phyloP scores from a whole-genome alignment of 805 yeast genomes.

The Komagataella pastoris region DNA sequence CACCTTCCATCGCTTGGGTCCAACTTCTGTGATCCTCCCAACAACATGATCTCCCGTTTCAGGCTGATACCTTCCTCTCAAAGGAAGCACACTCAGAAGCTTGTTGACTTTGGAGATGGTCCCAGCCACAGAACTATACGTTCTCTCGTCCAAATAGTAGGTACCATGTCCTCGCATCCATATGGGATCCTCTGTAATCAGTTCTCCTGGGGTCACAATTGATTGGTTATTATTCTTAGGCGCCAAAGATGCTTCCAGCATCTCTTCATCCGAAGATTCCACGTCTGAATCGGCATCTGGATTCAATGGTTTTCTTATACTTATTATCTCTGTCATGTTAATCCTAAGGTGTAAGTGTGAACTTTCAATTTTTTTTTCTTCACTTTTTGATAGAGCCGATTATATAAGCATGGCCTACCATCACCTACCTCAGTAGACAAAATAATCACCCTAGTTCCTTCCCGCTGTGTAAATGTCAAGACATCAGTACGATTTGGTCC shows the following conservation, averaged over 20 bases:
- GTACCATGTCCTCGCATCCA: conserved; percentile 99
- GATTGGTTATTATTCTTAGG: not conserved
- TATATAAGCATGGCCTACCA: not conserved
- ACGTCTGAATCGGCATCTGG: not conserved
- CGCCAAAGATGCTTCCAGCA: not conserved
- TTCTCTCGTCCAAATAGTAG: conserved; percentile 57
- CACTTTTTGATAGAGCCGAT: not conserved
- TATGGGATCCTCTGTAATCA: conserved; percentile 86
- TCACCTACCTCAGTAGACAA: not conserved
- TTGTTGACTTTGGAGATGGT: conserved; percentile 76
- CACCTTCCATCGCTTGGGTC: conserved; percentile 90
- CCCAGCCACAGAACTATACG: conserved; percentile 91
- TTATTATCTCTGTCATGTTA: not conserved
- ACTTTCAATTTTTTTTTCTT: not conserved
- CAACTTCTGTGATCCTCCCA: conserved; percentile 90
- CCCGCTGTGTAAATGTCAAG: conserved; percentile 52
- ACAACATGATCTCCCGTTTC: conserved; percentile 95
- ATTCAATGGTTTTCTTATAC: not conserved
- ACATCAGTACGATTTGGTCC: conserved; percentile 74
- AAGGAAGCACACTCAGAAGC: conserved; percentile 71
- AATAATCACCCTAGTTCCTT: not conserved
- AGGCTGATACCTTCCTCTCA: conserved; percentile 80
- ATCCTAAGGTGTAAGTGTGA: not conserved
- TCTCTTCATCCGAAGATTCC: not conserved
- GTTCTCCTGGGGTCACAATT: conserved; percentile 89